Percentiles rank a stretch among this genome's conserved stretches.
Evolutionary conservation across 495 filamentous ascomycete genomes (phyloP).

Genomic region (Glutinoglossum americanum): DNA sequence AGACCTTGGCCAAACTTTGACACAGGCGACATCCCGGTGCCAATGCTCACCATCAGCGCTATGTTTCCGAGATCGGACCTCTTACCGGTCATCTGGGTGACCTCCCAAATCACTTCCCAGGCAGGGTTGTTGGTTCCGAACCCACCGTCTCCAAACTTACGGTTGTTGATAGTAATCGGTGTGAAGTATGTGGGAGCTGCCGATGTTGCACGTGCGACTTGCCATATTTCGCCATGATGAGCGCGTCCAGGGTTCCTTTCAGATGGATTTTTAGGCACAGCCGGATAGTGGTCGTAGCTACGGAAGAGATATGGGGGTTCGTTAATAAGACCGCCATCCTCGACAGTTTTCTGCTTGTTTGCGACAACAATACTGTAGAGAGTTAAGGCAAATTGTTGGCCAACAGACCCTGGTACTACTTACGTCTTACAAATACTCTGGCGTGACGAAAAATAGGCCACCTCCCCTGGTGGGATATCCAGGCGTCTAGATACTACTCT

Average conservation of each 20-base stretch:
- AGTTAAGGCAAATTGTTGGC: not conserved
- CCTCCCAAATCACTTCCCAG: not conserved
- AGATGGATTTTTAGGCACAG: not conserved
- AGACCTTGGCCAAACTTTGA: not conserved
- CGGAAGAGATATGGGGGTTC: not conserved
- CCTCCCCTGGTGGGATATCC: not conserved
- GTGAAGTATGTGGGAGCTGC: constrained; percentile 6
- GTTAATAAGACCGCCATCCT: not conserved
- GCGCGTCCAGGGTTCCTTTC: constrained; percentile 3
- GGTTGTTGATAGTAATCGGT: constrained; percentile 1
- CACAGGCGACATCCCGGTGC: not conserved
- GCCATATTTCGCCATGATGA: constrained; percentile 4
- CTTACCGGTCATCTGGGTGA: constrained; percentile 5
- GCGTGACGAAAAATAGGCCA: not conserved
- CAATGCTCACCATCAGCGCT: not conserved
- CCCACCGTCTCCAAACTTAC: not conserved
- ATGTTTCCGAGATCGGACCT: not conserved
- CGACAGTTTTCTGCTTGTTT: not conserved
- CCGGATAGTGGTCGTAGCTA: not conserved
- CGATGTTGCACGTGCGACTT: constrained; percentile 6
- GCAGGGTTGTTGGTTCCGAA: constrained; percentile 1
- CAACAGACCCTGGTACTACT: not conserved
- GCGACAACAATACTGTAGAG: not conserved
- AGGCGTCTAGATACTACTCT: not conserved
- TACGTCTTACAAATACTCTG: not conserved